Evolutionary conservation across 2,329 filamentous ascomycete species (phyloP).

Genomic region (Ophiocordyceps camponoti-leonardi): DNA sequence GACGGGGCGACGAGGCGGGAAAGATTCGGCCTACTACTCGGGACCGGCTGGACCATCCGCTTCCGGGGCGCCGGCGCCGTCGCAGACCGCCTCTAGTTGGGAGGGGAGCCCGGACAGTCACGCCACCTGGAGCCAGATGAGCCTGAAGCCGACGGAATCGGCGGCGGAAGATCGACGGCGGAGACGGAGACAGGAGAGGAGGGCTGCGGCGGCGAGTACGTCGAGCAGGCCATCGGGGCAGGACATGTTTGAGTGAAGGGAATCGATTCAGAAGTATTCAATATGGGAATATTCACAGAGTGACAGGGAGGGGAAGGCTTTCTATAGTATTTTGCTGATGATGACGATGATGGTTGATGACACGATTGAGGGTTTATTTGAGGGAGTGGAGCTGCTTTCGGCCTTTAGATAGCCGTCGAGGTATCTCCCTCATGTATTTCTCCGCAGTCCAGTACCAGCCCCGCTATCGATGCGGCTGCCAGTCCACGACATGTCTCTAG

Average conservation of each 20-base stretch:
- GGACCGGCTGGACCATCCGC: conserved; percentile 25
- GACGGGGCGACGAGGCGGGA: conserved; percentile 24
- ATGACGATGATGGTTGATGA: no score
- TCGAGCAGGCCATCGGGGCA: conserved; percentile 12
- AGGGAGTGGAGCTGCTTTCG: no score
- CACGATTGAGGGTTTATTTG: no score
- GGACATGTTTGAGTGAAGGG: conserved; percentile 20
- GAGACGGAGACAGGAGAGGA: conserved; percentile 35
- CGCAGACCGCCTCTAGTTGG: conserved; percentile 31
- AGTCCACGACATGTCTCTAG: no score
- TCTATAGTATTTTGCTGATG: no score
- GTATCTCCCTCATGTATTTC: no score
- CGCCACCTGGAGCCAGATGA: conserved; percentile 37
- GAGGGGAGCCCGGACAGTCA: conserved; percentile 29
- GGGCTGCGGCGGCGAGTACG: conserved; percentile 23
- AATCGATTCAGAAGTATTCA: no score
- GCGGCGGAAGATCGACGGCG: conserved; percentile 34
- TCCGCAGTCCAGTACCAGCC: no score
- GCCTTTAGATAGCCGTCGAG: no score
- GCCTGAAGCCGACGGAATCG: conserved; percentile 18
- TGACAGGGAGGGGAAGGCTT: no score
- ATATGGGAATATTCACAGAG: no score
- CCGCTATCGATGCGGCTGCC: no score
- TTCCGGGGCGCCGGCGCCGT: conserved; percentile 28
- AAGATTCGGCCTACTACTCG: conserved; percentile 47